A percentile compares a stretch with the other conserved stretches of the same genome.
Conservation (phyloP, 306 rosid genomes). For the Rosa lucieae region DNA sequence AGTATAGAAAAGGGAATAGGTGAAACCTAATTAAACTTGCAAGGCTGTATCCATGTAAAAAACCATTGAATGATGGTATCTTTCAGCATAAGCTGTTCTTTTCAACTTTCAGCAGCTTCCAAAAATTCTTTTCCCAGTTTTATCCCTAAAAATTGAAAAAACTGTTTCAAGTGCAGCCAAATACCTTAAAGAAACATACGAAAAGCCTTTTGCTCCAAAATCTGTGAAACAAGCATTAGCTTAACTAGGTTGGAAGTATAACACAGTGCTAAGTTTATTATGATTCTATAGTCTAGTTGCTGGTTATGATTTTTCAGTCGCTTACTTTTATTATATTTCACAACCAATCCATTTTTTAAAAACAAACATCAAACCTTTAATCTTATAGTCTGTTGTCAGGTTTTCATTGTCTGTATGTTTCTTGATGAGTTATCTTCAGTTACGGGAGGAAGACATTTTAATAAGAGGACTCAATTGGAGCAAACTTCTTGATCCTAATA, state of each 20-base stretch:
- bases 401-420: neutral
- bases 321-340: neutral
- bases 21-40: neutral
- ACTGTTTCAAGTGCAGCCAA: neutral
- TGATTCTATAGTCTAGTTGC: neutral
- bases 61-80: neutral
- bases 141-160: neutral
- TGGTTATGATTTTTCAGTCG: neutral
- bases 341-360: too few species aligned
- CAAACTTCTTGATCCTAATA: slow-evolving; percentile 67
- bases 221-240: neutral
- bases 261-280: neutral
- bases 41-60: neutral
- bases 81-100: neutral
- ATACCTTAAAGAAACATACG: neutral
- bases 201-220: neutral
- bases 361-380: too few species aligned
- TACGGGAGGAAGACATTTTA: slow-evolving; percentile 57
- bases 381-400: neutral
- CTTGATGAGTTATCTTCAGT: slow-evolving; percentile 48
- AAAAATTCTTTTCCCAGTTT: neutral
- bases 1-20: neutral
- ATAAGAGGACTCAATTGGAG: slow-evolving; percentile 32
- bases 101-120: neutral
- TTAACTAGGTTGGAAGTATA: neutral